Percentiles rank a stretch among this genome's conserved stretches.
Evolutionary conservation across 148 eudicot species (phyloP).

Genomic region (Vaccinium macrocarpon): DNA sequence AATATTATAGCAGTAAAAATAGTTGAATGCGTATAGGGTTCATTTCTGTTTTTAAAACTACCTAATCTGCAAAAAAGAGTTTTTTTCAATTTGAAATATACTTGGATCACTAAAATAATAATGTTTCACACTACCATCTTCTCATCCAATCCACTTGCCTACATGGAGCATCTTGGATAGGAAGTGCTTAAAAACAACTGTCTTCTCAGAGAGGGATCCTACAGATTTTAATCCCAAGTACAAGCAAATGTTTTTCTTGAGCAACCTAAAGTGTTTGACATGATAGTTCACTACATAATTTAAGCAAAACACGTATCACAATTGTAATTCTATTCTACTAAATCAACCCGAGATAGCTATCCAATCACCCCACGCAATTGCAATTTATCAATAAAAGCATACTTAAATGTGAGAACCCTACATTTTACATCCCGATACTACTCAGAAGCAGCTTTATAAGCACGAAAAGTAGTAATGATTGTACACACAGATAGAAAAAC

Average conservation of each 20-base stretch:
- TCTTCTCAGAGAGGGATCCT: background rate
- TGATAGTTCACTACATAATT: background rate
- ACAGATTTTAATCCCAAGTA: background rate
- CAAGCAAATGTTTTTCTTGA: background rate
- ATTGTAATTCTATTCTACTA: constrained; percentile 1
- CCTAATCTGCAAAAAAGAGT: background rate
- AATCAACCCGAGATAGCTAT: background rate
- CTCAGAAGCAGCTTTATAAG: background rate
- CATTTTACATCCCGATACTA: background rate
- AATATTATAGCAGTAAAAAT: background rate
- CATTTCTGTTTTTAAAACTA: background rate
- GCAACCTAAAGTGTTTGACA: background rate
- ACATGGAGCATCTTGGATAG: background rate
- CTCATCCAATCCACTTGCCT: background rate
- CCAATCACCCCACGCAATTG: background rate
- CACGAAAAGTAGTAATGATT: background rate
- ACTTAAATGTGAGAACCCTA: background rate
- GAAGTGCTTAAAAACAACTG: background rate
- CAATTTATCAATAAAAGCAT: background rate
- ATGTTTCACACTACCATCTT: background rate
- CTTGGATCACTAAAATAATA: background rate
- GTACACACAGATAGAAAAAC: background rate
- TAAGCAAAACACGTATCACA: background rate
- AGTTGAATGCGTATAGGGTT: background rate
- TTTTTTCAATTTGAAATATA: background rate